Evolutionary conservation across 139 green algal genomes (phyloP), one percentile per base, ranked within the genome.

Genomic region (Ettlia oleoabundans): DNA sequence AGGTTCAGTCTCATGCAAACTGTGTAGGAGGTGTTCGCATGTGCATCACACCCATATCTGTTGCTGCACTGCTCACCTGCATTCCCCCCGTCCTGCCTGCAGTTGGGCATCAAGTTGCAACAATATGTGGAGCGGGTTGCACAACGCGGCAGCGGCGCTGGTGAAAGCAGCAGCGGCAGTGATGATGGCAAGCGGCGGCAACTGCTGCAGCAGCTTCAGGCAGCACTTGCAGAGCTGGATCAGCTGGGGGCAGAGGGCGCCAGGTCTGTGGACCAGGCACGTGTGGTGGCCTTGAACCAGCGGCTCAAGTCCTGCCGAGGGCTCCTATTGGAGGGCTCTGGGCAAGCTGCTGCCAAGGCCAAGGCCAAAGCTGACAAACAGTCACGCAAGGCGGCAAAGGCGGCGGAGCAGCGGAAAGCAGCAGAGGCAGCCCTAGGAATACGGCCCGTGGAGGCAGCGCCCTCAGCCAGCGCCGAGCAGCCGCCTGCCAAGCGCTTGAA

Each of bases 261-360:
- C 4, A 51, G 43, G 64, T 19, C 43, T 6, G 72, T 86, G 13
- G 51, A 76, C 9, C 64, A 77, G 28, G 78, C 42, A 33, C 13
- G 52, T 18, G 51, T 79, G 35, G 68, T 55, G 33, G 68, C 37
- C 4, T 28, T 84, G 18, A 38, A 84, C 38, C 47, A 38, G 9
- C 52, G 55, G 52, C 68, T 84, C 37, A 84, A 84, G 58, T 55
- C 68, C 19, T 84, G 79, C 79, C 79, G 79, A 8, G 30, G 4
- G 4, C n/a, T 61, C 9, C 47, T 78, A 47, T n/a, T 43, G 42
- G 47, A 42, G 30, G n/a, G 65, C 67, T 35, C 37, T 21, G 35
- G 18, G 10, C 30, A 42, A 35, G 64, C 78, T 2, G 68, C 52
- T 0, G 67, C 66, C 15, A 84, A 84, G 21, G 78, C 47, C 35